Evolutionary conservation across 345 rosid species (phyloP), one percentile per base, ranked within the genome.

Genomic region (Populus euphratica): DNA sequence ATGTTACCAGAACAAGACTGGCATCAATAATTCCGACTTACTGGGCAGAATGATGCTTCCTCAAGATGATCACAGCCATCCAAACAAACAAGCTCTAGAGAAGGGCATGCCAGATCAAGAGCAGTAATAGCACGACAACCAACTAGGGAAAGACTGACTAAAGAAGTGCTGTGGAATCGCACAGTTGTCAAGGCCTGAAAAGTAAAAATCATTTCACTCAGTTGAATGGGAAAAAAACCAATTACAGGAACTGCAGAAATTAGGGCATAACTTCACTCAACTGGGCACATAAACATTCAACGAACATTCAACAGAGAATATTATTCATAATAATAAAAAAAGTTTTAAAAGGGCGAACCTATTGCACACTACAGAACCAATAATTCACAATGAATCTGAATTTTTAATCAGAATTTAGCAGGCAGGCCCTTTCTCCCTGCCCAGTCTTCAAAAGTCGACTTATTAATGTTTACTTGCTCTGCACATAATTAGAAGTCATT

Each of bases 61-160:
- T 94, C 94, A 70, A 96, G 95, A 90, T 90, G 97, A 86, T 92
- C 99, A 76, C 98, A 96, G 25, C 99, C 99, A 87, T 96, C 98
- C 81, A 96, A 86, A 83, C 90, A 89, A 44, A 91, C 89, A 79
- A 89, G 85, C 89, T 94, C 94, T 75, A 96, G 98, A 77, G 79
- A 83, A 74, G 97, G 98, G 82, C 98, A 92, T 39, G 81, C 80
- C 86, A 96, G 85, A 29, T 92, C 94, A 72, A 96, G 94, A 87
- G 88, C 43, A 72, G 91, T 88, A 49, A 94, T 83, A 78, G 87
- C 90, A 70, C 94, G 96, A 78, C 99, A 96, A 77, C 98, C 97
- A 77, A 92, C 93, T 79, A 96, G 93, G 43, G 99, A 96, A 76
- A 96, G 95, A 76, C 91, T 90, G 68, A 86, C 84, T 63, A 96